Conservation (phyloP, 352 stramenopile genomes). For the Pythium guiyangense region DNA sequence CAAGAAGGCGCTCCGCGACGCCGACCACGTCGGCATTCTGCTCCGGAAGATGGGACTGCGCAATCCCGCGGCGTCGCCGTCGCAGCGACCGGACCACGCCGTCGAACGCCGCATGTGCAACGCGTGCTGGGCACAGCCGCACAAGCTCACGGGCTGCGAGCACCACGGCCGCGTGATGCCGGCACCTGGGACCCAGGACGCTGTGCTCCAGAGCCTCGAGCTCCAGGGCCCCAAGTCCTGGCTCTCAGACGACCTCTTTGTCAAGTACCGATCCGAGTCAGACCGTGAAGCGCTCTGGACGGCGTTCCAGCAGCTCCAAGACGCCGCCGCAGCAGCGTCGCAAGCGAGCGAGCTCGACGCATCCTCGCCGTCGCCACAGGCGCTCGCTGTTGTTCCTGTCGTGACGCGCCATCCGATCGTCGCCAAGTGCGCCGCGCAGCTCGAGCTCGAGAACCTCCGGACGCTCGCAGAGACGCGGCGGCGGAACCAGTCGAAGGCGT, state of each 20-base stretch:
- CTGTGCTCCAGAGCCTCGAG: conserved; percentile 26
- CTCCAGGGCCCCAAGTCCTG: conserved; percentile 76
- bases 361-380: too few species aligned
- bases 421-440: conserved; percentile 44
- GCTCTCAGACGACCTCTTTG: conserved; percentile 71
- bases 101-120: conserved; percentile 81
- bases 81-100: conserved; percentile 49
- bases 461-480: conserved; percentile 54
- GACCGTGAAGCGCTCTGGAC: conserved; percentile 63
- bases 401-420: conserved; percentile 67
- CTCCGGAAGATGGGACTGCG: conserved; percentile 67
- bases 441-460: conserved; percentile 71
- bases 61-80: conserved; percentile 22
- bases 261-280: conserved; percentile 74
- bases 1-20: conserved; percentile 59
- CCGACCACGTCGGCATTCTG: conserved; percentile 66
- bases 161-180: conserved; percentile 43
- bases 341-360: conserved; percentile 14
- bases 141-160: conserved; percentile 59
- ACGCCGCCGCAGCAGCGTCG: conserved; percentile 12
- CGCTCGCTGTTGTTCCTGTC: conserved; percentile 41
- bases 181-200: conserved; percentile 13
- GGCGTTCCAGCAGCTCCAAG: conserved; percentile 39
- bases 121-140: conserved; percentile 62
- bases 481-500: conserved; percentile 73